Conservation (phyloP, 2,329 filamentous ascomycete species). For the Ascochyta clinopodiicola region DNA sequence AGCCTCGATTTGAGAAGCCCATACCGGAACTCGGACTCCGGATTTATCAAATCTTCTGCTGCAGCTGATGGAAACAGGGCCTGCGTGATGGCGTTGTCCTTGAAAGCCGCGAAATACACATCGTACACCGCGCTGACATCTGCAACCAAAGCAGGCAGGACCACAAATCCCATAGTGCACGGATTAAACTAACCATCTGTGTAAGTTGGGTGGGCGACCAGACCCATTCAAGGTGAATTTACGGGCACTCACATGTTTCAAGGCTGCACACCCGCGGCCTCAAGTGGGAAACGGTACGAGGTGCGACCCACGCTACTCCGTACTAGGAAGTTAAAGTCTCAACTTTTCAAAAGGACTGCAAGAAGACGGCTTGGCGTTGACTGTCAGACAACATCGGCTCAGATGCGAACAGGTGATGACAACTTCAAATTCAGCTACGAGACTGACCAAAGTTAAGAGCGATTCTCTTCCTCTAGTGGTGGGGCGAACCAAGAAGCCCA, state of each 20-base stretch:
- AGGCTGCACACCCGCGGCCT: not conserved
- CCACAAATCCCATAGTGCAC: conserved; percentile 41
- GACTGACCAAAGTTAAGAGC: conserved; percentile 1
- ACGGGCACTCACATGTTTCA: conserved; percentile 2
- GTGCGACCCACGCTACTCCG: not conserved
- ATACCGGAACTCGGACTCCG: conserved; percentile 33
- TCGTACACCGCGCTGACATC: conserved; percentile 58
- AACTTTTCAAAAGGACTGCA: not conserved
- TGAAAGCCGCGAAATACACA: conserved; percentile 57
- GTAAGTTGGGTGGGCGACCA: conserved; percentile 4
- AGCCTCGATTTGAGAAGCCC: not conserved
- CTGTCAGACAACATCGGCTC: not conserved
- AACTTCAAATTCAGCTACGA: not conserved
- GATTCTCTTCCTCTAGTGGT: not conserved
- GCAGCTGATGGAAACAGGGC: conserved; percentile 51
- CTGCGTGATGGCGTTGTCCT: conserved; percentile 52
- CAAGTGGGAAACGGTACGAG: conserved; percentile 3
- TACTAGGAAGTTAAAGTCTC: not conserved
- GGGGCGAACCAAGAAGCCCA: conserved; percentile 11
- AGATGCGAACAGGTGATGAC: not conserved
- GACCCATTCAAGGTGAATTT: not conserved
- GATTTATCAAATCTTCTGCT: conserved; percentile 26
- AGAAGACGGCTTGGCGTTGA: not conserved
- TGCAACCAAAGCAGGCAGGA: conserved; percentile 56
- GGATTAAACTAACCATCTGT: conserved; percentile 2